A percentile compares a stretch with the other conserved stretches of the same genome.
Evolutionary conservation across 129 eudicot genomes (phyloP).

Genomic region (Gnaphalium uliginosum): DNA sequence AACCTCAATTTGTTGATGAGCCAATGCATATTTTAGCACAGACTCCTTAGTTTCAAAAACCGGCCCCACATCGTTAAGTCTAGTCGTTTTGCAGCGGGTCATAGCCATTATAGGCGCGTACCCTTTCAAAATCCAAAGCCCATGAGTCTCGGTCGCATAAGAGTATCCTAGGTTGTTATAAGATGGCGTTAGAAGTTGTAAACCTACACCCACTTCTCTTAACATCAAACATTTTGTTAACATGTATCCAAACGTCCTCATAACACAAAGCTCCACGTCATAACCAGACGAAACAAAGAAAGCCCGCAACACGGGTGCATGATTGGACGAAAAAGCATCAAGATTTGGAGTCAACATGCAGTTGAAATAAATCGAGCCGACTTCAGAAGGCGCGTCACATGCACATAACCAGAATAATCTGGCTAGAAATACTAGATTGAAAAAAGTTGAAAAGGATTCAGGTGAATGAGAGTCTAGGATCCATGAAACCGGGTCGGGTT

Average conservation of each 20-base stretch:
- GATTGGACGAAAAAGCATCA: slow-evolving; percentile 46
- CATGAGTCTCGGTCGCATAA: slow-evolving; percentile 75
- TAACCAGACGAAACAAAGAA: slow-evolving; percentile 61
- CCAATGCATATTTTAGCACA: slow-evolving; percentile 71
- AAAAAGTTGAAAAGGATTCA: slow-evolving; percentile 73
- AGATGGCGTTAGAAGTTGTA: slow-evolving; percentile 49
- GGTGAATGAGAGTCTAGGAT: slow-evolving; percentile 77
- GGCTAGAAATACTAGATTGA: slow-evolving; percentile 60
- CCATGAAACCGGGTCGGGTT: slow-evolving; percentile 72
- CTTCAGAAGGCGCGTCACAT: slow-evolving; percentile 74
- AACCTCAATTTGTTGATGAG: slow-evolving; percentile 89
- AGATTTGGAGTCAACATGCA: slow-evolving; percentile 63
- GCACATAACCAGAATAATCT: slow-evolving; percentile 82
- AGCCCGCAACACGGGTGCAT: slow-evolving; percentile 55
- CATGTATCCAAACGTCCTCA: slow-evolving; percentile 90
- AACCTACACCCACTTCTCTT: slow-evolving; percentile 66
- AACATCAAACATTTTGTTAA: slow-evolving; percentile 71
- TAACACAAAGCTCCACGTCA: slow-evolving; percentile 75
- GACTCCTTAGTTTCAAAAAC: slow-evolving; percentile 62
- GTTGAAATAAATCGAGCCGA: slow-evolving; percentile 68
- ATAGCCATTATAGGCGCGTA: slow-evolving; percentile 66
- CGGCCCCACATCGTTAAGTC: neutral
- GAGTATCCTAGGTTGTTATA: slow-evolving; percentile 57
- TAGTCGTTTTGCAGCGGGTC: slow-evolving; percentile 32
- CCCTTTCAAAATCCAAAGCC: slow-evolving; percentile 77